Conservation (phyloP, 179 eudicot species). For the Vitellaria paradoxa region DNA sequence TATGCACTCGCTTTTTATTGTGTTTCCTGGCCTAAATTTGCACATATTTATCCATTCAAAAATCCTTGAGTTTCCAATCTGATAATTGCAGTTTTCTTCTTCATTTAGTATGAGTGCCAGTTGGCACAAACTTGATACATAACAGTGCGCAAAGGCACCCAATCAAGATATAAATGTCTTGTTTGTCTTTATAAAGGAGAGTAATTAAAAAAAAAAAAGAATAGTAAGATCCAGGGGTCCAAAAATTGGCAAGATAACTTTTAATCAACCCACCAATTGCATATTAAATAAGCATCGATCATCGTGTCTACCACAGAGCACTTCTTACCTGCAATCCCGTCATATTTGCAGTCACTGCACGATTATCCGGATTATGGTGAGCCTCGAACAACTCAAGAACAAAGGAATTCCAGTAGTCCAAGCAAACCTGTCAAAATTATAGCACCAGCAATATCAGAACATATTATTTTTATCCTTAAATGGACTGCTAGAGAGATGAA, state of each 20-base stretch:
- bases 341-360: slow-evolving; percentile 73
- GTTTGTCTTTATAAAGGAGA: too few species aligned
- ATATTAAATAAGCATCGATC: not conserved
- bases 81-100: too few species aligned
- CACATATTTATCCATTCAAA: too few species aligned
- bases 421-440: slow-evolving; percentile 64
- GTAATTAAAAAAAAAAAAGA: too few species aligned
- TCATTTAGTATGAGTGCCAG: too few species aligned
- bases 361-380: slow-evolving; percentile 73
- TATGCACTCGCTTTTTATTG: too few species aligned
- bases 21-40: too few species aligned
- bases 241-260: not conserved
- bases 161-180: too few species aligned
- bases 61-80: too few species aligned
- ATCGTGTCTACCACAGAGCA: not conserved
- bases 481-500: not conserved
- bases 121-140: too few species aligned
- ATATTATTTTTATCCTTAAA: not conserved
- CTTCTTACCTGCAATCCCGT: slow-evolving; percentile 78
- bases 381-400: slow-evolving; percentile 86
- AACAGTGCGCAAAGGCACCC: too few species aligned
- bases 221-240: not conserved
- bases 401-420: slow-evolving; percentile 96
- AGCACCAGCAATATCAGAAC: slow-evolving; percentile 2
- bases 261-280: not conserved